A percentile compares a stretch with the other conserved stretches of the same genome.
phyloP scores from a whole-genome alignment of 148 eudicot genomes.

The Rhododendron kiyosumense region DNA sequence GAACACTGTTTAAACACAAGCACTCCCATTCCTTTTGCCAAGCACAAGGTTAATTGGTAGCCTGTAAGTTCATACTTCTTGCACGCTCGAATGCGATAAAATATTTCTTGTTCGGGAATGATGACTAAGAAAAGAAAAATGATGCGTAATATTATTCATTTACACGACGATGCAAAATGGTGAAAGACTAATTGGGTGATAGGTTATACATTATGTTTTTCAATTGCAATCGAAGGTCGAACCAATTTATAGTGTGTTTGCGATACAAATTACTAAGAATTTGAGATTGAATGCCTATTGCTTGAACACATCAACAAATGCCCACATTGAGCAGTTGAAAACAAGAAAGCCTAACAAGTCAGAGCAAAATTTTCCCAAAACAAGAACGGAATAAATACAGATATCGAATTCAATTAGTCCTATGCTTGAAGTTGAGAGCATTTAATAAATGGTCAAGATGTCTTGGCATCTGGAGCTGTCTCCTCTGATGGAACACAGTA shows the following conservation, averaged over 20 bases:
- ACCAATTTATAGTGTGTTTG: no score
- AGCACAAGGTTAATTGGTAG: neutral
- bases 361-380: constrained; percentile 25
- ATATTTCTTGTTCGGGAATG: neutral
- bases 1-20: neutral
- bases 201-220: no score
- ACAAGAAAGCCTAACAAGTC: constrained; percentile 11
- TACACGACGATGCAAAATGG: no score
- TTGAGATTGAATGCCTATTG: neutral
- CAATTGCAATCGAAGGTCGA: no score
- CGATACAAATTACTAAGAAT: no score
- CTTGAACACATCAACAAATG: neutral
- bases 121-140: no score
- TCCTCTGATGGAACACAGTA: constrained; percentile 14
- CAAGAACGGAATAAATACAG: no score
- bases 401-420: neutral
- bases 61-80: neutral
- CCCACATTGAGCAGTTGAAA: neutral
- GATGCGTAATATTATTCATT: no score
- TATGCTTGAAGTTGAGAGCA: neutral
- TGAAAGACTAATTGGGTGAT: no score
- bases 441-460: constrained; percentile 14
- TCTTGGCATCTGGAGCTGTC: constrained; percentile 15
- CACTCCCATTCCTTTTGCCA: neutral
- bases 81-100: neutral